Conservation (phyloP, 805 yeast genomes). For the Wickerhamomyces subpelliculosus region DNA sequence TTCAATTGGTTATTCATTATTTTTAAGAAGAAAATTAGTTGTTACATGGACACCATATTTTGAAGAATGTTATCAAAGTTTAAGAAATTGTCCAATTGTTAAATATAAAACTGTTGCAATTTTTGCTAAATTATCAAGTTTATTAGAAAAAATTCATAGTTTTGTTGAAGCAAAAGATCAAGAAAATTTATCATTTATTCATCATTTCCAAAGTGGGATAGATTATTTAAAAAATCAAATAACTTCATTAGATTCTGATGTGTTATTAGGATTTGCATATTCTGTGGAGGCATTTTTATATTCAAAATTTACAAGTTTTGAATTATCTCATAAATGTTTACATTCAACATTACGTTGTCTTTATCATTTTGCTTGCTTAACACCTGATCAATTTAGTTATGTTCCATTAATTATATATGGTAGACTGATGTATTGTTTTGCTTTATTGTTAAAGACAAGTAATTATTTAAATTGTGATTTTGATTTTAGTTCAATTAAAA, state of each 20-base stretch:
- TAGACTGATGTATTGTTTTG: conserved; percentile 22
- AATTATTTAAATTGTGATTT: conserved; percentile 14
- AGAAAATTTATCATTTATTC: conserved; percentile 12
- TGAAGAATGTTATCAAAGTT: conserved; percentile 48
- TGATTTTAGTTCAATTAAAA: conserved; percentile 10
- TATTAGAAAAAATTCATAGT: conserved; percentile 47
- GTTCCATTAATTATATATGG: conserved; percentile 20
- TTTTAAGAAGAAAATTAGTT: conserved; percentile 55
- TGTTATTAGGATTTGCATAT: conserved; percentile 13
- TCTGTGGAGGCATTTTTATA: conserved; percentile 21
- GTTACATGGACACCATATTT: conserved; percentile 57
- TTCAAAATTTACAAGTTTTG: conserved; percentile 12
- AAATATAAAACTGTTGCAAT: conserved; percentile 41
- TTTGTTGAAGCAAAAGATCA: conserved; percentile 11
- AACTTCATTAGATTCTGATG: conserved; percentile 7
- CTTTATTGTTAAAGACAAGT: conserved; percentile 17
- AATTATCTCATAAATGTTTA: conserved; percentile 14
- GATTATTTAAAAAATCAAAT: conserved; percentile 5
- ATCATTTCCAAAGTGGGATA: conserved; percentile 12
- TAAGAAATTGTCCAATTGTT: conserved; percentile 30
- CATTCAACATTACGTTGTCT: conserved; percentile 15
- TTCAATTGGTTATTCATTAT: conserved; percentile 57
- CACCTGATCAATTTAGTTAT: conserved; percentile 9
- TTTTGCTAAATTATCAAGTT: conserved; percentile 51
- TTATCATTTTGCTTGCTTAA: conserved; percentile 9